Evolutionary conservation across 2,329 filamentous ascomycete genomes (phyloP).

Genomic region (Ophiostoma pallidulum): DNA sequence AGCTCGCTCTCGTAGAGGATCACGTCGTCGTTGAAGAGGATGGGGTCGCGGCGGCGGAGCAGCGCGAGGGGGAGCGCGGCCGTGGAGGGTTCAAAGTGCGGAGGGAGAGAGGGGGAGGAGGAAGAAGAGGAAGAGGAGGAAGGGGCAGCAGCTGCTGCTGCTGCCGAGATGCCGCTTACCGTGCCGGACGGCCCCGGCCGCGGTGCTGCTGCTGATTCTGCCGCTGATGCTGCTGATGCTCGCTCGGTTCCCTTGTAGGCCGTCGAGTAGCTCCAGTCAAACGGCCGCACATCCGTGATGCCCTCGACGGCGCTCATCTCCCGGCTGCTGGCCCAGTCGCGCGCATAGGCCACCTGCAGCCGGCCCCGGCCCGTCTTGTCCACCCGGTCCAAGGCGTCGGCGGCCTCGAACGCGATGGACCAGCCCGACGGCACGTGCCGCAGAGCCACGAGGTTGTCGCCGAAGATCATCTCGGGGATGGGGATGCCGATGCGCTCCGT

Average conservation of each 20-base stretch:
- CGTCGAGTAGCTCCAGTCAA: slow-evolving; percentile 97
- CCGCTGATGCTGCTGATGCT: not conserved
- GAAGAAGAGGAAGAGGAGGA: not conserved
- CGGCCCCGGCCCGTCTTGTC: slow-evolving; percentile 89
- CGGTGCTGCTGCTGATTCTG: not conserved
- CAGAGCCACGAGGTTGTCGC: slow-evolving; percentile 77
- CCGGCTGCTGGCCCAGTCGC: slow-evolving; percentile 62
- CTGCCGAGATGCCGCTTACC: not conserved
- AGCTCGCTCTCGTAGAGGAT: slow-evolving; percentile 96
- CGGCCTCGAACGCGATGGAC: slow-evolving; percentile 72
- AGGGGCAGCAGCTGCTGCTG: no score
- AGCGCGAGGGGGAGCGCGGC: slow-evolving; percentile 68
- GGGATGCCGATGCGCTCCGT: slow-evolving; percentile 70
- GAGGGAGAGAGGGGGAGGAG: not conserved
- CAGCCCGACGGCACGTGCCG: slow-evolving; percentile 67
- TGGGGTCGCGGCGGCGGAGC: slow-evolving; percentile 81
- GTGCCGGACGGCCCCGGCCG: no score
- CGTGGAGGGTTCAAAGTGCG: not conserved
- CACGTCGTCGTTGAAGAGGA: slow-evolving; percentile 93
- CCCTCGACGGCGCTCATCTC: slow-evolving; percentile 74
- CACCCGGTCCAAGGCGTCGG: slow-evolving; percentile 78
- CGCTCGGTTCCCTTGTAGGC: slow-evolving; percentile 67
- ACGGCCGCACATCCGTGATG: slow-evolving; percentile 91
- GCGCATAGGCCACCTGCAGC: slow-evolving; percentile 88
- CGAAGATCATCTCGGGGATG: slow-evolving; percentile 98